phyloP scores from a whole-genome alignment of 202 grass and related monocot genomes.

The Panicum hallii region DNA sequence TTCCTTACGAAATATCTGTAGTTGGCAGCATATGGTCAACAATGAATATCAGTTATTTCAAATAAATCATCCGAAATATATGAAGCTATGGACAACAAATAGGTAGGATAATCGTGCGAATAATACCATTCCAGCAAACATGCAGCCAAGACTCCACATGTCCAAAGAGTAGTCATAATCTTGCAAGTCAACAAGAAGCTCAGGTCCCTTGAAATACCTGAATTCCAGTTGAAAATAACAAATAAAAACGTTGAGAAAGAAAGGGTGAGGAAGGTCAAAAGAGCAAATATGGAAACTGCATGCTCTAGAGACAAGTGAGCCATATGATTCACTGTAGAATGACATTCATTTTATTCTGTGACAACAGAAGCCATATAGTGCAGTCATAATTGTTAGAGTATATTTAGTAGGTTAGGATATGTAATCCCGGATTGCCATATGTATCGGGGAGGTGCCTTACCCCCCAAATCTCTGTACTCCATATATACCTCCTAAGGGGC shows the following conservation, averaged over 20 bases:
- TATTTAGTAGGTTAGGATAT: too few species aligned
- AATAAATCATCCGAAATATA: background rate
- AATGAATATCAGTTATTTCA: background rate
- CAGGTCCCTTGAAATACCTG: conserved; percentile 88
- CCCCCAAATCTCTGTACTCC: too few species aligned
- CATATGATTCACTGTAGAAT: conserved; percentile 1
- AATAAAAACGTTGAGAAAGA: conserved; percentile 2
- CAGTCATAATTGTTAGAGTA: background rate
- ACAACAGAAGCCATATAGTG: background rate
- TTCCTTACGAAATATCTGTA: conserved; percentile 97
- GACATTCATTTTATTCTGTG: background rate
- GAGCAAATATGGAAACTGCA: background rate
- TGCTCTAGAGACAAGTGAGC: background rate
- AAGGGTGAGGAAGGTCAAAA: background rate
- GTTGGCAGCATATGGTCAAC: conserved; percentile 24
- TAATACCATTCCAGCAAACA: conserved; percentile 94
- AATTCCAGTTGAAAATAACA: conserved; percentile 31
- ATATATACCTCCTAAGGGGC: too few species aligned
- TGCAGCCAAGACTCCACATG: conserved; percentile 93
- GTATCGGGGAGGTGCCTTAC: too few species aligned
- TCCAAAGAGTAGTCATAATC: conserved; percentile 92
- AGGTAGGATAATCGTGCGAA: background rate
- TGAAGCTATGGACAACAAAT: conserved; percentile 7
- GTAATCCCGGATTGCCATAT: too few species aligned
- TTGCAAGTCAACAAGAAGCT: conserved; percentile 87